Evolutionary conservation across 2,329 filamentous ascomycete species (phyloP), one percentile per base, ranked within the genome.

Genomic region (Chaetomium globosum): DNA sequence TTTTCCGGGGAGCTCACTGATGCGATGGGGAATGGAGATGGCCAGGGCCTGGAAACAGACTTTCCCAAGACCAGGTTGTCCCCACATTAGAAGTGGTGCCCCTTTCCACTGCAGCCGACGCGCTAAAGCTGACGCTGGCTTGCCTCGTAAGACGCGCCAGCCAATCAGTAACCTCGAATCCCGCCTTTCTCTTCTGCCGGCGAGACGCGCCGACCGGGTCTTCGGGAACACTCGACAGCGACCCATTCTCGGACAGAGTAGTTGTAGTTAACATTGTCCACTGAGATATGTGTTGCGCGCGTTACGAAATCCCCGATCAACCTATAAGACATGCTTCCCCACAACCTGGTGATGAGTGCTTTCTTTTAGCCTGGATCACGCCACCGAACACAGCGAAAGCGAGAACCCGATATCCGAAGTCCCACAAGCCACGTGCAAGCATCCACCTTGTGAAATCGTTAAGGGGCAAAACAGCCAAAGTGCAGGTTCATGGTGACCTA

Each of bases 21-120:
- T 59, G 39, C 28, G 12, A 13, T 36, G 39, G 39, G 13, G 26
- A 57, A 28, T 31, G 26, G 26, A 26, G 13, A 16, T 46, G 21
- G 30, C 46, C 48, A 13, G 46, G 21, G 12, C n/a, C 30, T 21
- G 16, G 33, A 36, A 36, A 36, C 43, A 21, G 9, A n/a, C 10
- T 6, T 30, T 19, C 10, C 19, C 19, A 26, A 26, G n/a, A n/a
- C 19, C 39, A n/a, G 33, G 33, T 36, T 57, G 39, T 51, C 46
- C 46, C 61, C 54, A 53, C 61, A 63, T 1, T 23, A 9, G 9
- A 8, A 28, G 6, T 31, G 12, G 33, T 55, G 43, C 65, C 65
- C 65, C 65, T 67, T 67, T 64, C 61, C 51, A 67, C 53, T 65
- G 65, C 62, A 67, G 58, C 39, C 39, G 31, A 30, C 54, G 58